These are phyloP conservation scores for Saccharomyces hybrid DNA, from an alignment of 1,139 yeast genomes.

Conservation along the genomic window DNA sequence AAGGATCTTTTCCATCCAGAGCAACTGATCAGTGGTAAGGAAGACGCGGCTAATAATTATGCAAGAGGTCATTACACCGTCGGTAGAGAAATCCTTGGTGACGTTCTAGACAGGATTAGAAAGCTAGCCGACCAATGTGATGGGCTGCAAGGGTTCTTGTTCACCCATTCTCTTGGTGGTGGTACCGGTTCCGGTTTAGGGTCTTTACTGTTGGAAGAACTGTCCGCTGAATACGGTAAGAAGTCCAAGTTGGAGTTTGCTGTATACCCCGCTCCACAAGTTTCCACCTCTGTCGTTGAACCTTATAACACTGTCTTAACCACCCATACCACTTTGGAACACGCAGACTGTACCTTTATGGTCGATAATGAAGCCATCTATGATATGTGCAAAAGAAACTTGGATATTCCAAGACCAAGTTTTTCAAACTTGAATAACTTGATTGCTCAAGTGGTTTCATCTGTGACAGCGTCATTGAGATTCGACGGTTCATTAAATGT, in stretches of 20 bases:
- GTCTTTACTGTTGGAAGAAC: conserved; percentile 84
- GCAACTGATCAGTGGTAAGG: conserved; percentile 93
- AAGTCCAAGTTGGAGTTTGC: conserved; percentile 96
- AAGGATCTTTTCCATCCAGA: conserved; percentile 94
- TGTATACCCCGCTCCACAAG: conserved; percentile 96
- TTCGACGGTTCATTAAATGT: conserved; percentile 95
- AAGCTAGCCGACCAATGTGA: conserved; percentile 96
- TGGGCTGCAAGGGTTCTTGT: conserved; percentile 93
- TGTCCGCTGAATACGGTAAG: conserved; percentile 88
- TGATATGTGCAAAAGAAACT: conserved; percentile 93
- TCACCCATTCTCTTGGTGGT: conserved; percentile 97
- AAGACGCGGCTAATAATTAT: conserved; percentile 97
- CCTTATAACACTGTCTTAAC: conserved; percentile 96
- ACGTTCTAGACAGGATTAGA: conserved; percentile 89
- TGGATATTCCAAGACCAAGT: conserved; percentile 87
- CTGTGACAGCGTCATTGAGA: conserved; percentile 96
- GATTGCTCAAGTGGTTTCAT: conserved; percentile 95
- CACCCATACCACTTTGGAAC: conserved; percentile 93
- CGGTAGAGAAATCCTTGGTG: conserved; percentile 92
- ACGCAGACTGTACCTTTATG: conserved; percentile 98
- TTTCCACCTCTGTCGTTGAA: conserved; percentile 93
- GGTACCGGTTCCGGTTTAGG: conserved; percentile 99
- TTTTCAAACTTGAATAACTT: conserved; percentile 79
- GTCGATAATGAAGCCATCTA: conserved; percentile 97
- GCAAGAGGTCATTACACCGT: conserved; percentile 99